Percentiles rank a stretch among this genome's conserved stretches.
Evolutionary conservation across 2,329 filamentous ascomycete species (phyloP).

Genomic region (Metarhizium humberi): DNA sequence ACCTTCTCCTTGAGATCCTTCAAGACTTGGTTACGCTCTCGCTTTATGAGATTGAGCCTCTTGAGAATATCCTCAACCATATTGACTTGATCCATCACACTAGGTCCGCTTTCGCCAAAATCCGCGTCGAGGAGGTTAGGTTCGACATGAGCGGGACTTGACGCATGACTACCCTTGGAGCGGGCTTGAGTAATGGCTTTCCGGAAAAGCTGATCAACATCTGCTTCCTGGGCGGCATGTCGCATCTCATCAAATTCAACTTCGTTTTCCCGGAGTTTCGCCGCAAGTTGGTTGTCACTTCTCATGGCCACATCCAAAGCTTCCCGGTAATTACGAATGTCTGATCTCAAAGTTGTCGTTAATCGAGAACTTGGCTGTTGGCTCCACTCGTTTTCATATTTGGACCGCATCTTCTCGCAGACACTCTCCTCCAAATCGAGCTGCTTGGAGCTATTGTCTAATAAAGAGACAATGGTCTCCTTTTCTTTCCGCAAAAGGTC

Average conservation of each 20-base stretch:
- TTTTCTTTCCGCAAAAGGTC: slow-evolving; percentile 72
- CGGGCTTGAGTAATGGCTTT: slow-evolving; percentile 73
- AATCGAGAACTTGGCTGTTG: slow-evolving; percentile 90
- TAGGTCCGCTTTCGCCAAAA: slow-evolving; percentile 70
- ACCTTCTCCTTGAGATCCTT: slow-evolving; percentile 99
- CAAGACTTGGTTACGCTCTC: slow-evolving; percentile 81
- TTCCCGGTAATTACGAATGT: slow-evolving; percentile 79
- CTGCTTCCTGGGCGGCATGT: slow-evolving; percentile 73
- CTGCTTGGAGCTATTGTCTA: slow-evolving; percentile 79
- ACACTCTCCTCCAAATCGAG: slow-evolving; percentile 96
- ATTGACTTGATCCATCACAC: slow-evolving; percentile 80
- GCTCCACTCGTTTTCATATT: slow-evolving; percentile 93
- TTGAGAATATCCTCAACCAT: slow-evolving; percentile 84
- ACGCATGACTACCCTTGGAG: slow-evolving; percentile 50
- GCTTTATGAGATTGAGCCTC: slow-evolving; percentile 85
- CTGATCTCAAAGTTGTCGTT: slow-evolving; percentile 76
- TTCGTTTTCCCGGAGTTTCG: slow-evolving; percentile 79
- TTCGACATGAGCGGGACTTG: slow-evolving; percentile 54
- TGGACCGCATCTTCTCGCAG: slow-evolving; percentile 98
- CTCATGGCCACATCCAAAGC: slow-evolving; percentile 82
- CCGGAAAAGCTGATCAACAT: slow-evolving; percentile 83
- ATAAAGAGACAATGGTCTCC: slow-evolving; percentile 56
- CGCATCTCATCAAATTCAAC: slow-evolving; percentile 93
- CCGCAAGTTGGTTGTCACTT: slow-evolving; percentile 76
- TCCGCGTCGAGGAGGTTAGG: slow-evolving; percentile 85